Base-by-base conservation (phyloP, 345 rosid genomes). In the Salix viminalis region DNA sequence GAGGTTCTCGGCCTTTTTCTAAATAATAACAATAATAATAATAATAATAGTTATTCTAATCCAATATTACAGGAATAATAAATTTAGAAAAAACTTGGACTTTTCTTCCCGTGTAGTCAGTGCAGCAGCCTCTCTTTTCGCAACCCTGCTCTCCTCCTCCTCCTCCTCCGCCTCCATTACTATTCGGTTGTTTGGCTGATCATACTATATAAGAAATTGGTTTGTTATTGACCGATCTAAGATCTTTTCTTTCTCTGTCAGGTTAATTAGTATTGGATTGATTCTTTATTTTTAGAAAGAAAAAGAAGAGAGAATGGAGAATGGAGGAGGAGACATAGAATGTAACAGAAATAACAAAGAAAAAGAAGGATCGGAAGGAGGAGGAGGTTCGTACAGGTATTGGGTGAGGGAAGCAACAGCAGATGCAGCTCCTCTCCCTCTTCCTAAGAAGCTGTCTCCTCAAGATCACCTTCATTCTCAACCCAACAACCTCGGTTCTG, bases 361-460 rank as follows among this genome's bases (percentile, higher is more conserved):
- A 13, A 46, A 21, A n/a, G 44, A 41, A 41, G 44, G 44, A 41
- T 41, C 44, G 14, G 65, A 7, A 6, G 68, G 69, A 76, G 56
- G 80, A 74, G 91, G 74, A 28, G 76, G 91, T 3, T 77, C 80
- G 5, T 94, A 94, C 76, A 90, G 90, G 71, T 92, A 94, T 64
- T 94, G 98, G 97, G 97, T 94, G 42, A 88, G 98, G 78, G 90
- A 90, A 79, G 81, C 89, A 15, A 86, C 85, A 0, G 28, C 79
- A 18, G 97, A 94, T 39, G 97, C 98, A 18, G 97, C 96, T 37
- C 97, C 97, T 24, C 88, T 86, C 54, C 97, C 97, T 67, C 82
- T 84, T 18, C 97, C 97, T 0, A 89, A 83, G 75, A 91, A 85
- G 87, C 88, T 94, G 30, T 75, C 84, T 26, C 73, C 85, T 52